Conservation (phyloP, 1,284 basidiomycete species). For the Cutaneotrichosporon curvatum region DNA sequence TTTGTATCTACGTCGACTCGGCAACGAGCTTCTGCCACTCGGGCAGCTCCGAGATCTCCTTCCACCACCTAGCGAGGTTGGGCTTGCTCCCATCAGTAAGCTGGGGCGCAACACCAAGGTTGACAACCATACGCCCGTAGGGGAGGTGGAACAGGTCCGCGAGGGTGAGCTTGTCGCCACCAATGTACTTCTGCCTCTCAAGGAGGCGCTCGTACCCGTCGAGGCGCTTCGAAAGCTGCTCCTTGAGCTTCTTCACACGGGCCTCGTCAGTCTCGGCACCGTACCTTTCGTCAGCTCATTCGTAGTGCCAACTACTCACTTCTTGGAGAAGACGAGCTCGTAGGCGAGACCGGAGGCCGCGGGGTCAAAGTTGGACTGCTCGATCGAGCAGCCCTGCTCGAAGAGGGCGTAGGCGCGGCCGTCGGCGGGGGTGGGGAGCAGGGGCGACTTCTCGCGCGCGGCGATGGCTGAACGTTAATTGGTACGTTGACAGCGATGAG, state of each 20-base stretch:
- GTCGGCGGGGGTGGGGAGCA: slow-evolving; percentile 36
- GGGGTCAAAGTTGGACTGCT: slow-evolving; percentile 53
- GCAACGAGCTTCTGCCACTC: slow-evolving; percentile 17
- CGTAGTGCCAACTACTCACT: not conserved
- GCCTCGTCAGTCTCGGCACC: slow-evolving; percentile 30
- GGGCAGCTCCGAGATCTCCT: slow-evolving; percentile 18
- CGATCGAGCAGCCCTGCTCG: slow-evolving; percentile 54
- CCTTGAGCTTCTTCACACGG: slow-evolving; percentile 35
- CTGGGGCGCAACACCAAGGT: slow-evolving; percentile 13
- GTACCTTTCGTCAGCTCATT: not conserved
- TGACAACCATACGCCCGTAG: slow-evolving; percentile 24
- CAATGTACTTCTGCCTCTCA: slow-evolving; percentile 53
- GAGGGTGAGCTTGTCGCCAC: slow-evolving; percentile 52
- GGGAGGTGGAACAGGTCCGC: slow-evolving; percentile 57
- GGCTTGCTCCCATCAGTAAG: slow-evolving; percentile 26
- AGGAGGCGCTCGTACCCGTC: slow-evolving; percentile 53
- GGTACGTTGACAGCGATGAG: too few relatives aligned
- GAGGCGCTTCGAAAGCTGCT: slow-evolving; percentile 45
- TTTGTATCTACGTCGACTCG: too few relatives aligned
- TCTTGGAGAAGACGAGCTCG: slow-evolving; percentile 48
- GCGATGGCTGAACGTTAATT: slow-evolving; percentile 23
- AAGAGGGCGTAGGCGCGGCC: slow-evolving; percentile 49
- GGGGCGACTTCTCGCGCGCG: slow-evolving; percentile 16
- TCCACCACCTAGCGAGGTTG: slow-evolving; percentile 31
- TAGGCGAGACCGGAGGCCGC: slow-evolving; percentile 44